These are phyloP conservation scores for Trifolium dubium DNA, from an alignment of 306 rosid genomes.

Conservation along the genomic window DNA sequence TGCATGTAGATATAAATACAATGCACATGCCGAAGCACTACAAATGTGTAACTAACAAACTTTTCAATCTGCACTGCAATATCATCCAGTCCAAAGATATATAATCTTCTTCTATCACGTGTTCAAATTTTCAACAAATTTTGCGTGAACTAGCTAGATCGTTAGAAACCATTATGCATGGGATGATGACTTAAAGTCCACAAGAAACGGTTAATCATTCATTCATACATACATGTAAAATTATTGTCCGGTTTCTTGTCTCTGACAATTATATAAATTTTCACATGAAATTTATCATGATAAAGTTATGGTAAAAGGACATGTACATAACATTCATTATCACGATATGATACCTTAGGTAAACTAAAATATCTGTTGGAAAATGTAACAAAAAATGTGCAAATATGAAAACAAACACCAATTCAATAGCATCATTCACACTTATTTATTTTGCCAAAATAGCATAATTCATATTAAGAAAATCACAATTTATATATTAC, in stretches of 20 bases:
- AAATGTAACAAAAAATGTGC: conserved; percentile 9
- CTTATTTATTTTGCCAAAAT: neutral
- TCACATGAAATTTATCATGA: conserved; percentile 13
- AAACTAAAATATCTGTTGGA: conserved; percentile 25
- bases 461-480: conserved; percentile 9
- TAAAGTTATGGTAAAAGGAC: neutral
- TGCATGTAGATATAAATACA: neutral
- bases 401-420: neutral
- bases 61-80: neutral
- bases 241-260: neutral
- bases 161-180: conserved; percentile 24
- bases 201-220: neutral
- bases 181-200: neutral
- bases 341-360: conserved; percentile 24
- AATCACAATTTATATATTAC: neutral
- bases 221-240: neutral
- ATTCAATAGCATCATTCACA: neutral
- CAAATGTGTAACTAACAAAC: neutral
- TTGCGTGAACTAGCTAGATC: neutral
- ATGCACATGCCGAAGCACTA: neutral
- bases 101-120: neutral
- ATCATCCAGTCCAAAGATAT: neutral
- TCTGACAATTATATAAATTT: conserved; percentile 2
- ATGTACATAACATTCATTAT: neutral
- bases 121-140: neutral